Base-by-base conservation (phyloP, 2,329 filamentous ascomycete species). In the Penicillium crustosum region DNA sequence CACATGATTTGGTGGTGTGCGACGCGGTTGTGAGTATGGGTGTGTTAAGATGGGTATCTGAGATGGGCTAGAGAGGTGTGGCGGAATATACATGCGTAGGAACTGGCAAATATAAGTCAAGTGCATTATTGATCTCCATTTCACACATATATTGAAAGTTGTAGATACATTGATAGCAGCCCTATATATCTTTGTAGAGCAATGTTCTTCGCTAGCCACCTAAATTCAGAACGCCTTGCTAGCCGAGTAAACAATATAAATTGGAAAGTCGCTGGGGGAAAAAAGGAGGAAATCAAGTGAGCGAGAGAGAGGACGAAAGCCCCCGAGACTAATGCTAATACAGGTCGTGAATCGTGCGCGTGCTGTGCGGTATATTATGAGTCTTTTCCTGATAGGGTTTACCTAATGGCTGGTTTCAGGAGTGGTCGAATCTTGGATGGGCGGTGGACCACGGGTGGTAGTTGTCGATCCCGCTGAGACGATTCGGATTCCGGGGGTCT, bases 221-320 rank as follows among this genome's bases (percentile, higher is more conserved):
- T 33, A 33, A 48, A 57, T 43, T 53, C 55, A 36, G 21, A 70
- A 69, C 68, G 66, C 69, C 69, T 59, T 64, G 66, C 68, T 69
- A 60, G 59, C 55, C 58, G 59, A 57, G 38, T 51, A 53, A 59
- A 58, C 51, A 47, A 39, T 23, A 55, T 25, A n/a, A 50, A 45
- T 44, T 23, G 29, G 21, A 44, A 57, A 47, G 29, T 49, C 49
- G 55, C 42, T 48, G 49, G 29, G 23, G 7, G 25, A 7, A 36
- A 36, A 23, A 53, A 59, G 58, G 44, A 59, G 56, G 44, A 62
- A 61, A 58, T 21, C 36, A 42, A 38, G 36, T 12, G 17, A 43
- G 13, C 9, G 29, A 47, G 31, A 53, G 27, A 57, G 15, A 41
- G 17, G 13, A 55, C 59, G 49, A 45, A 57, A 51, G 41, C 57